Conservation (phyloP, 495 filamentous ascomycete genomes). For the Hyaloscypha variabilis region DNA sequence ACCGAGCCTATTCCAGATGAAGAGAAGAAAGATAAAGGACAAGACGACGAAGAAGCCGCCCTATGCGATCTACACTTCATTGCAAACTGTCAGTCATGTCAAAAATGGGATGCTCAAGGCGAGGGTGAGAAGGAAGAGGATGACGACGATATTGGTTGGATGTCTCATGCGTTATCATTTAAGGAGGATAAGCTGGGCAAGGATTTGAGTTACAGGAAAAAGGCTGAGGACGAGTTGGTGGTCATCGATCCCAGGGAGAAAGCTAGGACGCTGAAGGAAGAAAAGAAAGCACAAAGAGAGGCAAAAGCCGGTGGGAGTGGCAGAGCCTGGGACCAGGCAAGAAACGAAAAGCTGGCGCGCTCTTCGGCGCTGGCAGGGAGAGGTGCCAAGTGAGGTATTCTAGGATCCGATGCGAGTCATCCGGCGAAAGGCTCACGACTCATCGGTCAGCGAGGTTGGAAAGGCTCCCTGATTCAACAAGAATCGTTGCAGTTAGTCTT, state of each 20-base stretch:
- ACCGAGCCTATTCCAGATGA: slow-evolving; percentile 24
- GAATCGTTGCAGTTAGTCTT: background rate
- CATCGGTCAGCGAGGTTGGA: background rate
- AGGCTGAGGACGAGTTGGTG: slow-evolving; percentile 85
- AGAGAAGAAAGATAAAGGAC: slow-evolving; percentile 37
- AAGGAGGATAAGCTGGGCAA: slow-evolving; percentile 90
- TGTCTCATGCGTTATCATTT: slow-evolving; percentile 79
- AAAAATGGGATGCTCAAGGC: slow-evolving; percentile 68
- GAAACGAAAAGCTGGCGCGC: slow-evolving; percentile 46
- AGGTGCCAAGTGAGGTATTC: slow-evolving; percentile 39
- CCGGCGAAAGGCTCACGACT: background rate
- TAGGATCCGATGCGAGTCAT: background rate
- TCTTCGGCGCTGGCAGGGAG: slow-evolving; percentile 45
- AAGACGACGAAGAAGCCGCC: slow-evolving; percentile 67
- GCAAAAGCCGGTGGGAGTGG: slow-evolving; percentile 49
- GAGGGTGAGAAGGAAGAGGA: slow-evolving; percentile 54
- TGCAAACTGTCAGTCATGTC: slow-evolving; percentile 87
- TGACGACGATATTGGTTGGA: slow-evolving; percentile 64
- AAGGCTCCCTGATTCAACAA: background rate
- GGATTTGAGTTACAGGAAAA: slow-evolving; percentile 85
- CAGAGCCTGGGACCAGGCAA: slow-evolving; percentile 58
- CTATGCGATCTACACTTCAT: slow-evolving; percentile 94
- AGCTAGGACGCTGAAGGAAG: slow-evolving; percentile 69
- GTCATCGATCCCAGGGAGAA: slow-evolving; percentile 95
- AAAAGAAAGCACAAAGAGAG: slow-evolving; percentile 55